Base-by-base conservation (phyloP, 2,329 filamentous ascomycete genomes). In the Shiraia sp. region DNA sequence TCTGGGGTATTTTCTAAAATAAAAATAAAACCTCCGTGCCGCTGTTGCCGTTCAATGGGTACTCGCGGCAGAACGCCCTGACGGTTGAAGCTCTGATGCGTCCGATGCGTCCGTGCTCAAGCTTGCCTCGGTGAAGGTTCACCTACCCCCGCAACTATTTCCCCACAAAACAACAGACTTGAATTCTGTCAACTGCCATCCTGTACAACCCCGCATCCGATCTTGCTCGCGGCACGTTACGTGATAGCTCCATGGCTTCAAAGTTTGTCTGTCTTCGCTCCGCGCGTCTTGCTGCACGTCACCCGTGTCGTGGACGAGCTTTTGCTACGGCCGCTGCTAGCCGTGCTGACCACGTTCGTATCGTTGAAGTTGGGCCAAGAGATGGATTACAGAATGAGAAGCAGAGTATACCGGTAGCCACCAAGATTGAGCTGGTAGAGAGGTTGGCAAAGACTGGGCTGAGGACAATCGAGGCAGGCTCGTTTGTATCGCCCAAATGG, bases 351-450 rank as follows among this genome's bases (percentile, higher is more conserved):
- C 65, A 72, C 49, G 75, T 81, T 27, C 72, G 77, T 28, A 83
- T 95, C 27, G 85, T 93, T 48, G 89, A 95, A 73, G 89, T 95
- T 49, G 88, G 88, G 7, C 88, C 89, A 24, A 79, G 89, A 52
- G 89, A 95, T 73, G 89, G 89, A n/a, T 72, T 95, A 38, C 89
- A 95, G 66, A 95, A 93, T 63, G 87, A 93, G 73, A 87, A 87
- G 71, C 80, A 75, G 50, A 76, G 76, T 19, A 86, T 95, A 50
- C 75, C 87, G 0, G 74, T 88, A 9, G 75, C 78, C 6, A 90
- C 84, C 2, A 95, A 95, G 69, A 79, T 92, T 40, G 82, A 90
- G 53, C 71, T 95, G 38, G 87, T 95, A 27, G 78, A 85, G 53
- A 75, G 81, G 46, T 73, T 95, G 47, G 81, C 83, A 24, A 72